A percentile compares a stretch with the other conserved stretches of the same genome.
Conservation (phyloP, 176 grass and related monocot genomes). For the Triticum monococcum region DNA sequence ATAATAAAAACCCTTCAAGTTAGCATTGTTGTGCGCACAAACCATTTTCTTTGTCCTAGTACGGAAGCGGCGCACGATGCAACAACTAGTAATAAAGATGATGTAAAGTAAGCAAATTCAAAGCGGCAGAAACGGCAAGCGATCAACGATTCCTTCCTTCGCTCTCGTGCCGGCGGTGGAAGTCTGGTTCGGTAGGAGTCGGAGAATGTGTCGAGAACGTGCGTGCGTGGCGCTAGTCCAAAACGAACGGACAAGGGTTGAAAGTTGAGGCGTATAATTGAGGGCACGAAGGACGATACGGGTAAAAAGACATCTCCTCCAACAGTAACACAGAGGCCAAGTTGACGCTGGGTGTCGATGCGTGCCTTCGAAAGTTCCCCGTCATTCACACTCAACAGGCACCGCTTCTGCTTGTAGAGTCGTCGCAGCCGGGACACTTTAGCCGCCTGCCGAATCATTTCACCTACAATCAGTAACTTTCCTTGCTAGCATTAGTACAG, state of each 20-base stretch:
- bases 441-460: conserved; percentile 1
- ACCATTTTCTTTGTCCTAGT: neutral
- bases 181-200: neutral
- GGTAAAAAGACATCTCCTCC: neutral
- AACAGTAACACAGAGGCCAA: neutral
- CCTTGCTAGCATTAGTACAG: no score
- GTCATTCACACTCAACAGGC: neutral
- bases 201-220: neutral
- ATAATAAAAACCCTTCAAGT: no score
- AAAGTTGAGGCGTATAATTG: neutral
- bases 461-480: neutral
- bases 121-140: neutral
- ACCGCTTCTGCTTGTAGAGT: neutral
- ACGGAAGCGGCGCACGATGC: neutral
- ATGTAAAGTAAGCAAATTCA: neutral
- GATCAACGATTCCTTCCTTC: neutral
- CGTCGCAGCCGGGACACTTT: neutral
- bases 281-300: neutral
- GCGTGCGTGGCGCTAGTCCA: neutral
- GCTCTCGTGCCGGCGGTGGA: neutral
- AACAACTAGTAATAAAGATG: neutral
- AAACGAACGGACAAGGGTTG: neutral
- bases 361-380: neutral
- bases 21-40: neutral
- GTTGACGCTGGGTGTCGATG: neutral